Conservation (phyloP, 2,329 filamentous ascomycete genomes). For the Colletotrichum phormii region DNA sequence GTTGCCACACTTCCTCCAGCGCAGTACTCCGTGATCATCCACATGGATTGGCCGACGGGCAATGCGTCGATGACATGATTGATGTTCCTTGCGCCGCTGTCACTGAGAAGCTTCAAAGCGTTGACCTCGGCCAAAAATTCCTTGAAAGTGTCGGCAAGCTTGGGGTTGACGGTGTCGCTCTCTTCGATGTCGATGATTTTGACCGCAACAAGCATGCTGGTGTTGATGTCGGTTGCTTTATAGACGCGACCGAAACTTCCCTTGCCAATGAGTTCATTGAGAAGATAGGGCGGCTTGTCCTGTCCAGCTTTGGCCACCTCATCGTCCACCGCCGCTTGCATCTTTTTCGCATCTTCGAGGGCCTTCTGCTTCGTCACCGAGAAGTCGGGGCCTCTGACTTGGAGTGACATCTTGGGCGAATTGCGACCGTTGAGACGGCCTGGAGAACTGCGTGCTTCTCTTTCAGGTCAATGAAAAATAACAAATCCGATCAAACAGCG, state of each 20-base stretch:
- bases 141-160: slow-evolving; percentile 74
- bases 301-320: slow-evolving; percentile 70
- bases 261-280: slow-evolving; percentile 80
- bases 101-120: slow-evolving; percentile 77
- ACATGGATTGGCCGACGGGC: slow-evolving; percentile 82
- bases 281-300: slow-evolving; percentile 73
- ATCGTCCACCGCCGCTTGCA: slow-evolving; percentile 74
- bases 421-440: neutral
- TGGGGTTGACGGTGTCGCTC: slow-evolving; percentile 75
- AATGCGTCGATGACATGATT: slow-evolving; percentile 85
- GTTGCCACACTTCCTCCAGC: slow-evolving; percentile 85
- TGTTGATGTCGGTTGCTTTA: slow-evolving; percentile 65
- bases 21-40: slow-evolving; percentile 90
- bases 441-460: neutral
- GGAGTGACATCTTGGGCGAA: slow-evolving; percentile 51
- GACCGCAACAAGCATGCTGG: slow-evolving; percentile 72
- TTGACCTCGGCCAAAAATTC: slow-evolving; percentile 77
- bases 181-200: slow-evolving; percentile 90
- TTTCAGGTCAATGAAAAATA: neutral
- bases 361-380: slow-evolving; percentile 68
- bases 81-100: slow-evolving; percentile 81
- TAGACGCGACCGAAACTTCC: slow-evolving; percentile 81
- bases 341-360: slow-evolving; percentile 76
- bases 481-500: neutral
- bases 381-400: slow-evolving; percentile 54